These are phyloP conservation scores for Physcia stellaris DNA, from an alignment of 495 filamentous ascomycete species.

Conservation along the genomic window DNA sequence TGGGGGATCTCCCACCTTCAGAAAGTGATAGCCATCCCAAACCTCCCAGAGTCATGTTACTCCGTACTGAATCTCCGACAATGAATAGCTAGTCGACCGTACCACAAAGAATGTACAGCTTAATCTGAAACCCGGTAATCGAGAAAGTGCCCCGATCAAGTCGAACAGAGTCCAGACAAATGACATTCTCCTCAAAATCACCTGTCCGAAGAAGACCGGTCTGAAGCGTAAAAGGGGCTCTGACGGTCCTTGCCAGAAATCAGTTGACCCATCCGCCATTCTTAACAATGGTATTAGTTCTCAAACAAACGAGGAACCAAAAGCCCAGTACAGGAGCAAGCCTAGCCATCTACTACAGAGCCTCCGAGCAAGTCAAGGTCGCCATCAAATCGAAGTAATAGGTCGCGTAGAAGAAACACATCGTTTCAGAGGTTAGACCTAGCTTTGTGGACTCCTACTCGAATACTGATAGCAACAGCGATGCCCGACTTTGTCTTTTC, in stretches of 20 bases:
- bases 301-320: too few species aligned
- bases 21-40: conserved; percentile 22
- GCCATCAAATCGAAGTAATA: conserved; percentile 55
- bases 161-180: conserved; percentile 58
- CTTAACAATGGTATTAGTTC: too few species aligned
- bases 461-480: conserved; percentile 16
- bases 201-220: conserved; percentile 73
- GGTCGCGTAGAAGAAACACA: conserved; percentile 68
- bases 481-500: conserved; percentile 71
- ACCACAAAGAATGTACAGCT: too few species aligned
- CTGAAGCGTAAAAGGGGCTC: conserved; percentile 69
- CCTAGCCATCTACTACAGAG: conserved; percentile 42
- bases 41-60: too few species aligned
- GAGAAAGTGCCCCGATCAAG: conserved; percentile 55
- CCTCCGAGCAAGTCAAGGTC: conserved; percentile 64
- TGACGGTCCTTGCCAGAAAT: conserved; percentile 41
- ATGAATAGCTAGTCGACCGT: too few species aligned
- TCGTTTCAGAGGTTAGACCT: conserved; percentile 56
- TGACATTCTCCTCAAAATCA: conserved; percentile 76
- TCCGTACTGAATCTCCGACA: too few species aligned
- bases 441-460: neutral
- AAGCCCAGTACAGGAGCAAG: too few species aligned
- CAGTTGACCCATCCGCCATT: too few species aligned
- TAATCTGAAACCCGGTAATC: conserved; percentile 66
- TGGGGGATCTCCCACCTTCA: conserved; percentile 49